phyloP scores from a whole-genome alignment of 2,329 filamentous ascomycete genomes.

The Fusarium bactridioides region DNA sequence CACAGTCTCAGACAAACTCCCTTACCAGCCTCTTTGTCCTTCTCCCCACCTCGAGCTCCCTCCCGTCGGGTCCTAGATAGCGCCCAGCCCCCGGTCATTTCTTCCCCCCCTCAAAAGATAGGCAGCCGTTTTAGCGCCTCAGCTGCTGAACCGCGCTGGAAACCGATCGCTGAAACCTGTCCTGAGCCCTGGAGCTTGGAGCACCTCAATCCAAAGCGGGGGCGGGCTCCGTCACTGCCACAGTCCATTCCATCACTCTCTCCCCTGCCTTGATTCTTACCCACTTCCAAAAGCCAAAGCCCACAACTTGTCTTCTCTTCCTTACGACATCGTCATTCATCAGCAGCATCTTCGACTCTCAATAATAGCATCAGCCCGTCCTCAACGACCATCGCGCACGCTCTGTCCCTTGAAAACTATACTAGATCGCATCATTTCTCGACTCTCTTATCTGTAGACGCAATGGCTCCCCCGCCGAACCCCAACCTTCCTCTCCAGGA shows the following conservation, averaged over 20 bases:
- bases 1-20: slow-evolving; percentile 9
- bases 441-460: slow-evolving; percentile 7
- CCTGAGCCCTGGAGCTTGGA: slow-evolving; percentile 28
- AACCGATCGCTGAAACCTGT: slow-evolving; percentile 22
- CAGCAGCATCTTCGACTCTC: slow-evolving; percentile 16
- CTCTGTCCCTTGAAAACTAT: background rate
- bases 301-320: slow-evolving; percentile 28
- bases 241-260: slow-evolving; percentile 24
- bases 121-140: slow-evolving; percentile 22
- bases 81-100: slow-evolving; percentile 3
- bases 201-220: slow-evolving; percentile 23
- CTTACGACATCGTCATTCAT: slow-evolving; percentile 25
- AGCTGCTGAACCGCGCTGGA: slow-evolving; percentile 9
- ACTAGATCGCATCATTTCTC: background rate
- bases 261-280: slow-evolving; percentile 29
- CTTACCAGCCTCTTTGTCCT: slow-evolving; percentile 17
- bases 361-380: background rate
- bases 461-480: slow-evolving; percentile 77
- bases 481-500: slow-evolving; percentile 74
- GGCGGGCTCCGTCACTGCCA: slow-evolving; percentile 32
- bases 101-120: slow-evolving; percentile 9
- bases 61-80: slow-evolving; percentile 8
- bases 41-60: slow-evolving; percentile 15
- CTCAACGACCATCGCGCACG: background rate
- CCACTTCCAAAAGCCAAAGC: slow-evolving; percentile 15